Conservation (phyloP, 768 basidiomycete genomes). For the Boletus vinaceobasis region DNA sequence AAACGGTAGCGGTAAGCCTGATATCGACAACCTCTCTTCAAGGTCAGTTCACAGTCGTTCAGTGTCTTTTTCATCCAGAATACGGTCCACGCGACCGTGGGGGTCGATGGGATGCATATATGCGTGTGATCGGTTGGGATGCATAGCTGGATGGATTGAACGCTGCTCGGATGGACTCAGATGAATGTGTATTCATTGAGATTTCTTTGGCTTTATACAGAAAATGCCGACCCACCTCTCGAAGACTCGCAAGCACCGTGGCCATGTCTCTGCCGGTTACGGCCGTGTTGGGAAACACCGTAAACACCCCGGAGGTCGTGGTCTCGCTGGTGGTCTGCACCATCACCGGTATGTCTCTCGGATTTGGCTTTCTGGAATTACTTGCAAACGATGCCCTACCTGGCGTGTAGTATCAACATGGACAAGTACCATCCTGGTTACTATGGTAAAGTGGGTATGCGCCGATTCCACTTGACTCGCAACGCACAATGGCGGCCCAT, state of each 20-base stretch:
- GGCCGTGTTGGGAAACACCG: conserved; percentile 99
- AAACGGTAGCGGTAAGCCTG: conserved; percentile 19
- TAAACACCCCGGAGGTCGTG: conserved; percentile 99
- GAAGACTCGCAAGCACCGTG: conserved; percentile 99
- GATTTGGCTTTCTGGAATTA: neutral
- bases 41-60: conserved; percentile 53
- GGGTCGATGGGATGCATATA: conserved; percentile 17
- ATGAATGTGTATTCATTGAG: conserved; percentile 17
- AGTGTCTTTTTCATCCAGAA: conserved; percentile 14
- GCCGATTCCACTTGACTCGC: conserved; percentile 93
- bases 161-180: conserved; percentile 32
- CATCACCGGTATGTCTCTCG: conserved; percentile 81
- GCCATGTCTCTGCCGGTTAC: conserved; percentile 99
- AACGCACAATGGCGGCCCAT: conserved; percentile 90
- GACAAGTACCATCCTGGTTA: conserved; percentile 99
- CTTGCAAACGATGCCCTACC: neutral
- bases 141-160: conserved; percentile 52
- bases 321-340: conserved; percentile 99
- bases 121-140: conserved; percentile 24
- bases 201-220: conserved; percentile 25
- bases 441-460: conserved; percentile 99
- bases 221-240: conserved; percentile 94
- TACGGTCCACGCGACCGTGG: conserved; percentile 4
- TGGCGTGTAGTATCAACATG: conserved; percentile 74
- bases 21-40: conserved; percentile 54